Base-by-base conservation (phyloP, 352 stramenopile genomes). In the Aphanomyces cochlioides region DNA sequence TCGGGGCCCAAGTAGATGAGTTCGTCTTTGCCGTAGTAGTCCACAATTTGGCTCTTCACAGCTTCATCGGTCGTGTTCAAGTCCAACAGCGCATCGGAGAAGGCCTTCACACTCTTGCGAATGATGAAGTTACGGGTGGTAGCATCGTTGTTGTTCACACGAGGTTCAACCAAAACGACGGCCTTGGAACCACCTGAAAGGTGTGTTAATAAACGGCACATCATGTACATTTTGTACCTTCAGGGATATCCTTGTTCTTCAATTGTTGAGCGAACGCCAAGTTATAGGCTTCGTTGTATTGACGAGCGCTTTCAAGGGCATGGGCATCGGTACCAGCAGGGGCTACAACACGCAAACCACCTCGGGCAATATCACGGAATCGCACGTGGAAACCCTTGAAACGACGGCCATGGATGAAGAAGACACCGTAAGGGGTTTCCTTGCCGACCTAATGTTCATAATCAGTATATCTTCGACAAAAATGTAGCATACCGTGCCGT, bases 181-280 rank as follows among this genome's bases (percentile, higher is more conserved):
- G 88, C 96, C 81, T 99, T 99, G 47, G 92, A 98, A 61, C 97
- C 97, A 54, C 97, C 28, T 28, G 28, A 28, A 28, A 28, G 2
- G 28, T 28, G 28, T 28, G 28, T 28, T 28, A 28, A 28, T 28
- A 28, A 28, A 28, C 28, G 28, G 28, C 2, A 28, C 28, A 28
- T 28, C 0, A 28, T 28, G 28, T 28, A 28, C 28, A 28, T 28
- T 28, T 28, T 28, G 28, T 2, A 28, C 28, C 97, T 77, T 99
- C 97, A 2, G 97, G 96, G 70, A 99, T 99, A 77, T 99, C 97
- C 85, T 99, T 99, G 85, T 99, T 99, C 83, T 99, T 99, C 47
- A 97, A 87, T 75, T 99, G 96, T 77, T 99, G 97, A 7, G 96
- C 96, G 69, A 91, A 98, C 0, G 96, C 95, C 5, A 99, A 79